Percentiles rank a stretch among this genome's conserved stretches.
phyloP scores from a whole-genome alignment of 176 grass and related monocot genomes.

The Triticum monococcum region DNA sequence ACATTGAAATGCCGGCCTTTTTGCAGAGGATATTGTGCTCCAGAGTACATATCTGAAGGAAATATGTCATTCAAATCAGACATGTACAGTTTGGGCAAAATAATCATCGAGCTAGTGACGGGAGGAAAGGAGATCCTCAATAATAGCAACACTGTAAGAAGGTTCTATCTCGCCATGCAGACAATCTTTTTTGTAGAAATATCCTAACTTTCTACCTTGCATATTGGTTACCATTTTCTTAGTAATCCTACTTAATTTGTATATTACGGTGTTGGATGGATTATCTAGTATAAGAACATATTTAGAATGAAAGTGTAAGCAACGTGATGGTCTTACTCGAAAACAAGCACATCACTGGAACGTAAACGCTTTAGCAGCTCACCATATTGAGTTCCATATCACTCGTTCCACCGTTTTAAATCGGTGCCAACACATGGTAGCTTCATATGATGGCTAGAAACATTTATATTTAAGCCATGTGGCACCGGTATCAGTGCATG shows the following conservation, averaged over 20 bases:
- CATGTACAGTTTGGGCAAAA: neutral
- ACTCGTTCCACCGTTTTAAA: too few species aligned
- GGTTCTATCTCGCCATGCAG: neutral
- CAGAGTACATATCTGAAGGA: neutral
- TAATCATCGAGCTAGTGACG: neutral
- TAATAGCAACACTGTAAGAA: neutral
- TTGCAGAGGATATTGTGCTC: neutral
- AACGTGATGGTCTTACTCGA: too few species aligned
- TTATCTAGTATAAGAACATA: too few species aligned
- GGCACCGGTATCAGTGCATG: too few species aligned
- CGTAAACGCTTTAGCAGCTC: too few species aligned
- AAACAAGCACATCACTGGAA: too few species aligned
- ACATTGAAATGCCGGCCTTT: neutral
- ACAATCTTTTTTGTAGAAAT: neutral
- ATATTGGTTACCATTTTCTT: neutral
- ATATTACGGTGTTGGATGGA: neutral
- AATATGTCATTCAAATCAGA: neutral
- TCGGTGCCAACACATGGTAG: too few species aligned
- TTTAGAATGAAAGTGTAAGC: too few species aligned
- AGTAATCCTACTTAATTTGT: neutral
- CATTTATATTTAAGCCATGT: too few species aligned
- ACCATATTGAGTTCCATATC: too few species aligned
- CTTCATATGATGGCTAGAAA: too few species aligned
- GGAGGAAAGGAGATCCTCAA: neutral
- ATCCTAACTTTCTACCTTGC: neutral